Base-by-base conservation (phyloP, 768 basidiomycete species). In the Kwoniella dejecticola region DNA sequence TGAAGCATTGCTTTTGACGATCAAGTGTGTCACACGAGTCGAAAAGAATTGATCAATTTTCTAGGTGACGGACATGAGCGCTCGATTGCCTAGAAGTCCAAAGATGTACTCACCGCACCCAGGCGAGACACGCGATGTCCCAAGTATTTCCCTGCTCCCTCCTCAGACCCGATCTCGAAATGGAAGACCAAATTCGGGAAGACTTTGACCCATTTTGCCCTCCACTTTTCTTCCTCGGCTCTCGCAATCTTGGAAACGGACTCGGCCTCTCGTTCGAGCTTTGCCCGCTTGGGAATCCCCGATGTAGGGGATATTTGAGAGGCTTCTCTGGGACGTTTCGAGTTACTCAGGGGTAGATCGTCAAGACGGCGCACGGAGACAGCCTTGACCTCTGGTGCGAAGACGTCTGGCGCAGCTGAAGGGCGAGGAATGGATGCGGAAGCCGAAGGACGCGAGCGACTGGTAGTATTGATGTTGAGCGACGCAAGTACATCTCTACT, bases 11-110 rank as follows among this genome's bases (percentile, higher is more conserved):
- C 52, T 50, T 40, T 62, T 62, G 52, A 73, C 70, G 42, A 73
- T 87, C 64, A 97, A 83, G 80, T 98, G 95, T 0, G 92, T 93
- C 24, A 95, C 85, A 48, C 86, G 83, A 48, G 83, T 86, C 29
- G 89, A 90, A 78, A 97, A 94, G 83, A 96, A 96, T 63, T 87
- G 84, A 50, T 95, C 91, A 57, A 91, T 84, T 57, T 82, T 83
- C 96, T 98, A 36, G 33, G 15, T 36, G 33, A 36, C 15, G 33
- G 15, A 15, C 33, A 36, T 36, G 15, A n/a, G n/a, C 15, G 15
- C 15, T 36, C 15, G 15, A 7, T 15, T 36, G 41, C 47, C 58
- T 11, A 23, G 38, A 50, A 7, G 41, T 11, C 8, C 12, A n/a
- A 33, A 23, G 29, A 46, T 17, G 48, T 40, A 84, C 90, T 70